phyloP scores from a whole-genome alignment of 768 basidiomycete genomes.

The Candolleomyces aberdarensis region DNA sequence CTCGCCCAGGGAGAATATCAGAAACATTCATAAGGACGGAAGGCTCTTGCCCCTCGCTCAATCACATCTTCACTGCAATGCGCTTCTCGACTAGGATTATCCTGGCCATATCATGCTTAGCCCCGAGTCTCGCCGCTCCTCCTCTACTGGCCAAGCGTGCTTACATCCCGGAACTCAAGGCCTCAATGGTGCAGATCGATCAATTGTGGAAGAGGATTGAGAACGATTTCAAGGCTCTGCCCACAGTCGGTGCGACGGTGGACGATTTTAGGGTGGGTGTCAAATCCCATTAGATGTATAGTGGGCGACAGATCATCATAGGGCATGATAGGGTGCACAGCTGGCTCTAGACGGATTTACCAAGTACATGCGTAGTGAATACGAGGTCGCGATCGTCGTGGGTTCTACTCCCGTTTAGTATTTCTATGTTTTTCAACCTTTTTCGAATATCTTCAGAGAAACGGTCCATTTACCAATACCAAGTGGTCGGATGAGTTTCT shows the following conservation, averaged over 20 bases:
- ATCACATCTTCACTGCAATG: not conserved
- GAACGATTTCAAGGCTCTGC: not conserved
- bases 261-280: not conserved
- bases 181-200: not conserved
- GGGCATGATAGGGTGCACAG: not conserved
- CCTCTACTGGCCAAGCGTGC: not conserved
- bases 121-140: not conserved
- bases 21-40: too few relatives aligned
- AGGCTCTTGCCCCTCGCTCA: too few relatives aligned
- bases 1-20: too few relatives aligned
- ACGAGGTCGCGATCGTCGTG: not conserved
- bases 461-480: not conserved
- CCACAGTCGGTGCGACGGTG: not conserved
- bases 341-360: not conserved
- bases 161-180: not conserved
- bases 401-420: not conserved
- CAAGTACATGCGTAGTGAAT: not conserved
- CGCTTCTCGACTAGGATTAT: not conserved
- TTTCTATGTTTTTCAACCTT: not conserved
- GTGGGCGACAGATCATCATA: not conserved
- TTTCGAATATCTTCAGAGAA: not conserved
- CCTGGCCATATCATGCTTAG: not conserved
- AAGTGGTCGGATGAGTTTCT: not conserved
- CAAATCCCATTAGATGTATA: not conserved
- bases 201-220: not conserved